Evolutionary conservation across 2,329 filamentous ascomycete species (phyloP).

Genomic region (Neonectria hederae): DNA sequence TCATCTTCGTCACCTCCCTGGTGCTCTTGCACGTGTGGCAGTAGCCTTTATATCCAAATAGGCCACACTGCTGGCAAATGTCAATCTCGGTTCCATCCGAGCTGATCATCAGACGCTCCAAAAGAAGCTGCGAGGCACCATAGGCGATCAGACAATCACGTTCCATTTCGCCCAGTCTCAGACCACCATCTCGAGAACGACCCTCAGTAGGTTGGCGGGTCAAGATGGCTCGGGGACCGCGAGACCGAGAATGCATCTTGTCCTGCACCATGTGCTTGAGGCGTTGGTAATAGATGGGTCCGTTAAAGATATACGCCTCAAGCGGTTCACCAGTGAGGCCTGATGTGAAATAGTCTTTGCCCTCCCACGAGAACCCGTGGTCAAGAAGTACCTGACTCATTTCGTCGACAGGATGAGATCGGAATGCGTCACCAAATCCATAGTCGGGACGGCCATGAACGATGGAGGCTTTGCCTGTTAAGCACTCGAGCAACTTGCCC

Average conservation of each 20-base stretch:
- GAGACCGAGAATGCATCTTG: slow-evolving; percentile 97
- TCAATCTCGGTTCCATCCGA: slow-evolving; percentile 92
- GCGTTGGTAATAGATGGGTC: slow-evolving; percentile 99
- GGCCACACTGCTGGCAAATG: slow-evolving; percentile 90
- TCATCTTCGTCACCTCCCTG: slow-evolving; percentile 87
- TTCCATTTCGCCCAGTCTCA: slow-evolving; percentile 98
- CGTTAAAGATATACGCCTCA: slow-evolving; percentile 97
- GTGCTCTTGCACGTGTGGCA: slow-evolving; percentile 93
- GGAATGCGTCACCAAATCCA: slow-evolving; percentile 81
- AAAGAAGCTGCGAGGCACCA: slow-evolving; percentile 88
- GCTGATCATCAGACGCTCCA: slow-evolving; percentile 94
- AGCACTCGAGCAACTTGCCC: slow-evolving; percentile 93
- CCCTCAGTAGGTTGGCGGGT: slow-evolving; percentile 97
- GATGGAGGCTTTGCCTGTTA: slow-evolving; percentile 93
- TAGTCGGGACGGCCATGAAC: slow-evolving; percentile 87
- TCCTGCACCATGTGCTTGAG: slow-evolving; percentile 99
- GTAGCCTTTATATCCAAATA: slow-evolving; percentile 96
- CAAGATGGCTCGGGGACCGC: slow-evolving; percentile 88
- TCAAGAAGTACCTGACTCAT: slow-evolving; percentile 87
- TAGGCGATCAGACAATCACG: slow-evolving; percentile 98
- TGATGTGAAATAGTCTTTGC: slow-evolving; percentile 95
- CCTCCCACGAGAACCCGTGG: slow-evolving; percentile 94
- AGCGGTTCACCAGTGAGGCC: slow-evolving; percentile 94
- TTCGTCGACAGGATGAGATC: slow-evolving; percentile 84
- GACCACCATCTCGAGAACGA: slow-evolving; percentile 88